phyloP scores from a whole-genome alignment of 176 grass and related monocot species.

The Aegilops tauschii region DNA sequence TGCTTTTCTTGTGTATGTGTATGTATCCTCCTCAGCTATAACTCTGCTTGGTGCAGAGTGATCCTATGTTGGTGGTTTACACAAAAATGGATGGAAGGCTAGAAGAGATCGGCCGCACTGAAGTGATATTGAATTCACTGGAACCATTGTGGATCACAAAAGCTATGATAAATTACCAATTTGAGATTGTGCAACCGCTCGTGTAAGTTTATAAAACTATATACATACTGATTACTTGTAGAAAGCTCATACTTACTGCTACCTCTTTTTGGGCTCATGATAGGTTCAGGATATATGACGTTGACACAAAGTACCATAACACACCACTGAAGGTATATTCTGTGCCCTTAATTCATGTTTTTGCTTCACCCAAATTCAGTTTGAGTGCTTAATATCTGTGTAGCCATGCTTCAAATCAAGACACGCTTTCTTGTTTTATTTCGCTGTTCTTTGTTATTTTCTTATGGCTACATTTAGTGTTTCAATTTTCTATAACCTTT shows the following conservation, averaged over 20 bases:
- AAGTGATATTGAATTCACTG: conserved; percentile 81
- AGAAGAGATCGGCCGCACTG: conserved; percentile 92
- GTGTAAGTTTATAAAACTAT: conserved; percentile 56
- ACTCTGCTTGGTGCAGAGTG: conserved; percentile 59
- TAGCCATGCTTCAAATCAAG: neutral
- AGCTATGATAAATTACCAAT: conserved; percentile 82
- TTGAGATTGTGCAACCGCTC: conserved; percentile 86
- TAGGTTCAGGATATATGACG: conserved; percentile 83
- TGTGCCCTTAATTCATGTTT: neutral
- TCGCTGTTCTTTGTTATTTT: neutral
- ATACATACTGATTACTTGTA: neutral
- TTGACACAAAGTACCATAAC: conserved; percentile 89
- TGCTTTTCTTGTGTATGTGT: neutral
- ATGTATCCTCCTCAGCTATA: neutral
- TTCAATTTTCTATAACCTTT: neutral
- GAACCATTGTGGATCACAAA: conserved; percentile 92
- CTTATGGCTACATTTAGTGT: neutral
- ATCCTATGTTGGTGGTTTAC: conserved; percentile 87
- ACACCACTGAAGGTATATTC: conserved; percentile 77
- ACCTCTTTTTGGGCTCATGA: neutral
- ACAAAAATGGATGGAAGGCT: conserved; percentile 56
- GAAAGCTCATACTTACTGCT: conserved; percentile 16
- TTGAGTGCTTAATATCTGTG: neutral
- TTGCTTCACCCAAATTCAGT: neutral
- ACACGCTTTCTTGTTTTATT: neutral